Percentiles rank a stretch among this genome's conserved stretches.
Evolutionary conservation across 179 eudicot species (phyloP).

Genomic region (Spinacia oleracea): DNA sequence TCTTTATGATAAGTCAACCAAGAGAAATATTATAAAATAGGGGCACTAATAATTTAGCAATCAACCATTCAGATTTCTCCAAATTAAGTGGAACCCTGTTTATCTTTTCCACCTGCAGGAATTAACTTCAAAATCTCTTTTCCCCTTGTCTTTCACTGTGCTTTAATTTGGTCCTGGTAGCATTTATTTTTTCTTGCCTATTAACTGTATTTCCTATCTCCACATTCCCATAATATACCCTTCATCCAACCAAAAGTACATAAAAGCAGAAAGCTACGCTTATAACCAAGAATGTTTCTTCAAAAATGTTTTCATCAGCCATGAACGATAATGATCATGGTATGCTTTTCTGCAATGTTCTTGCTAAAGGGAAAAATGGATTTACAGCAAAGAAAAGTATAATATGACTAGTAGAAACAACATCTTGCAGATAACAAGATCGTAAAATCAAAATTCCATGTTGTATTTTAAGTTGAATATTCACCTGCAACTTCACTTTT

Average conservation of each 20-base stretch:
- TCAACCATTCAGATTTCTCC: neutral
- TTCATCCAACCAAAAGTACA: neutral
- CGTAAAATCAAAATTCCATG: neutral
- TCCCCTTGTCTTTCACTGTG: neutral
- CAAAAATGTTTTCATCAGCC: neutral
- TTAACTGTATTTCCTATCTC: neutral
- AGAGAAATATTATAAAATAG: neutral
- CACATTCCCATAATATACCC: neutral
- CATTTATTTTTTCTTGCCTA: neutral
- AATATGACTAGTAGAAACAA: neutral
- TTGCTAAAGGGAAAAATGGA: neutral
- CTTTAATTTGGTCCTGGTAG: neutral
- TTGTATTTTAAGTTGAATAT: neutral
- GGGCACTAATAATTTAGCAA: neutral
- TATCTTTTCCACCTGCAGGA: neutral
- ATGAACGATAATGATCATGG: neutral
- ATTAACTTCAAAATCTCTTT: neutral
- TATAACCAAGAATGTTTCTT: neutral
- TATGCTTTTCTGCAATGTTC: neutral
- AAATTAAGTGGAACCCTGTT: neutral
- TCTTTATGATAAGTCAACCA: neutral
- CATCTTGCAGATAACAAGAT: neutral
- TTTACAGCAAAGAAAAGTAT: neutral
- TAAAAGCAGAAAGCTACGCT: neutral
- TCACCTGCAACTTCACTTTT: conserved; percentile 96